These are phyloP conservation scores for Psidium friedrichsthalianum DNA, from an alignment of 345 rosid genomes.

Conservation along the genomic window DNA sequence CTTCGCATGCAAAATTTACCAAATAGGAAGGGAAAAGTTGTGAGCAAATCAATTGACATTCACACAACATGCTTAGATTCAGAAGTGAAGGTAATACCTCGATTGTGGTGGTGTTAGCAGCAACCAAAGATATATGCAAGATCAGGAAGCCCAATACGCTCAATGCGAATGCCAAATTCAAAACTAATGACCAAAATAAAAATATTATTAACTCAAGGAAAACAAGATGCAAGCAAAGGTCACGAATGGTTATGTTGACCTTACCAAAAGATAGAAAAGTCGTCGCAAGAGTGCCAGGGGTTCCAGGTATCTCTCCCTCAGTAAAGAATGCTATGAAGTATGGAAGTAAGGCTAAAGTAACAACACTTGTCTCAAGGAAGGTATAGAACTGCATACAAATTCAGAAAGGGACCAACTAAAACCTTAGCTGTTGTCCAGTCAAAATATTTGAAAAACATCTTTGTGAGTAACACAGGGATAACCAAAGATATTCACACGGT, in stretches of 20 bases:
- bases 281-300: conserved; percentile 87
- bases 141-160: conserved; percentile 90
- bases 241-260: not conserved
- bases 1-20: not conserved
- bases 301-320: conserved; percentile 90
- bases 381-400: conserved; percentile 77
- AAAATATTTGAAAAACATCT: not conserved
- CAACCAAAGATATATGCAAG: conserved; percentile 82
- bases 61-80: not conserved
- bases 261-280: conserved; percentile 96
- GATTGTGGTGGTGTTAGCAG: conserved; percentile 88
- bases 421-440: not conserved
- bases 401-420: not conserved
- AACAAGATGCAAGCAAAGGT: not conserved
- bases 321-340: conserved; percentile 85
- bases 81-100: conserved; percentile 41
- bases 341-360: conserved; percentile 72
- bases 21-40: not conserved
- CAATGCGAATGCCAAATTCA: conserved; percentile 91
- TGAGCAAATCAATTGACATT: not conserved
- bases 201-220: not conserved
- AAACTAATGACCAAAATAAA: conserved; percentile 37
- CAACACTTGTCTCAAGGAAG: conserved; percentile 85
- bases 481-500: not conserved
- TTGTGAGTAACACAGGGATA: not conserved